These are phyloP conservation scores for Naumovozyma baii DNA, from an alignment of 805 yeast species.

Conservation along the genomic window DNA sequence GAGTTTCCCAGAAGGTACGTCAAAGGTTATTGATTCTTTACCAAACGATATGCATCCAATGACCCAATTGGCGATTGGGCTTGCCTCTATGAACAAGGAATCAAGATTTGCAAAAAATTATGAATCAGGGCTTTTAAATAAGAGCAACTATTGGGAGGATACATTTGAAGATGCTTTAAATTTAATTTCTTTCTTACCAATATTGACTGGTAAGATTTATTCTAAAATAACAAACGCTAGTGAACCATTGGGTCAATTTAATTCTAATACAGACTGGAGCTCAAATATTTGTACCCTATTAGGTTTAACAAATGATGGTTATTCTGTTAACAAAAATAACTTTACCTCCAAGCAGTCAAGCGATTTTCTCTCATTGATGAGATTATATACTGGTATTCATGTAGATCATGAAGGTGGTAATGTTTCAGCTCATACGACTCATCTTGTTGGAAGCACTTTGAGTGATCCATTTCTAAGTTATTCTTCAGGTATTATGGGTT, in stretches of 20 bases:
- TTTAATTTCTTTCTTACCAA: slow-evolving; percentile 65
- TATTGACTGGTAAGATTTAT: slow-evolving; percentile 66
- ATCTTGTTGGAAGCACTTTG: slow-evolving; percentile 73
- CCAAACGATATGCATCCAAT: slow-evolving; percentile 71
- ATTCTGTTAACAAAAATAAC: slow-evolving; percentile 27
- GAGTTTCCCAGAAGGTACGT: slow-evolving; percentile 54
- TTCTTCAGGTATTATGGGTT: slow-evolving; percentile 71
- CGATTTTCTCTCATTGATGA: slow-evolving; percentile 64
- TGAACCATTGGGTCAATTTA: slow-evolving; percentile 42
- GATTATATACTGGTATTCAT: slow-evolving; percentile 72
- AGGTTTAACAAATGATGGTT: slow-evolving; percentile 40
- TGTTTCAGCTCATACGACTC: slow-evolving; percentile 80
- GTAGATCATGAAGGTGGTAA: slow-evolving; percentile 88
- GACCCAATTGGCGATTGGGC: slow-evolving; percentile 74
- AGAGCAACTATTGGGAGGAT: slow-evolving; percentile 66
- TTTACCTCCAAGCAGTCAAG: slow-evolving; percentile 32
- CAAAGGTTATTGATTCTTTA: slow-evolving; percentile 48
- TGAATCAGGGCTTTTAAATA: slow-evolving; percentile 53
- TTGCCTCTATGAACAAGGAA: slow-evolving; percentile 62
- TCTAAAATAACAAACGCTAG: slow-evolving; percentile 51
- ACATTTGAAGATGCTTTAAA: slow-evolving; percentile 62
- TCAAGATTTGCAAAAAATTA: slow-evolving; percentile 65
- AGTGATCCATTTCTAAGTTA: slow-evolving; percentile 67
- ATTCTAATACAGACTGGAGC: slow-evolving; percentile 55
- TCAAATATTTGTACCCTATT: slow-evolving; percentile 57